These are phyloP conservation scores for Neurospora sp. DNA, from an alignment of 495 filamentous ascomycete genomes.

Conservation along the genomic window DNA sequence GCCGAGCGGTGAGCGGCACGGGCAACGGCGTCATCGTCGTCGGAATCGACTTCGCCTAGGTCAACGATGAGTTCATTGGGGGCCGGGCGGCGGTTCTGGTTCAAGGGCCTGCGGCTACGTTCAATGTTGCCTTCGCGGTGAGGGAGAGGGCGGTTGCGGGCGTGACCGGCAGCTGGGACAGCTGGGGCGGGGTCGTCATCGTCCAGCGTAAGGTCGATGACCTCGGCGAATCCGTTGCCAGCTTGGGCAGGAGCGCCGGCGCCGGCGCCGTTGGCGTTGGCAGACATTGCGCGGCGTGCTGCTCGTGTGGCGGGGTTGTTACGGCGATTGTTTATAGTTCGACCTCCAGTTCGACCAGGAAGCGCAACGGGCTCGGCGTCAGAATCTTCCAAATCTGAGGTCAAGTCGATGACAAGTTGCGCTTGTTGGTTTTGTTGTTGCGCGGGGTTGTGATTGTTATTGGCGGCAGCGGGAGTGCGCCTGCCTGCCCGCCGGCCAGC, in stretches of 20 bases:
- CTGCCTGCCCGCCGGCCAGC: neutral
- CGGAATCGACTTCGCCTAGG: neutral
- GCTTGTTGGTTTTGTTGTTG: slow-evolving; percentile 11
- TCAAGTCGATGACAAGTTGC: neutral
- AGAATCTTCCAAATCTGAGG: neutral
- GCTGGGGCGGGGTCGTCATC: slow-evolving; percentile 14
- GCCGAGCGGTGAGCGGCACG: neutral
- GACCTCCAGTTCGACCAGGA: neutral
- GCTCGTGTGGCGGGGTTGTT: neutral
- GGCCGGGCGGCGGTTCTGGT: neutral
- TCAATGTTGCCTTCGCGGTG: neutral
- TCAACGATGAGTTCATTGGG: neutral
- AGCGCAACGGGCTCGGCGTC: neutral
- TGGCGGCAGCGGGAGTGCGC: neutral
- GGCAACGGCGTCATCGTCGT: neutral
- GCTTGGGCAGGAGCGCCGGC: slow-evolving; percentile 21
- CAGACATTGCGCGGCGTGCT: slow-evolving; percentile 21
- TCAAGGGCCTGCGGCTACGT: neutral
- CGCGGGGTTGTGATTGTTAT: neutral
- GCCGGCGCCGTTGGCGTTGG: slow-evolving; percentile 20
- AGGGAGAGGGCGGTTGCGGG: neutral
- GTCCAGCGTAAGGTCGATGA: slow-evolving; percentile 30
- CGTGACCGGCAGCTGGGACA: neutral
- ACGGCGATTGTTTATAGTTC: neutral
- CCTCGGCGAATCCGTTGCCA: slow-evolving; percentile 12